These are phyloP conservation scores for Mucor saturninus DNA, from an alignment of 371 early-diverging fungal genomes.

Conservation along the genomic window DNA sequence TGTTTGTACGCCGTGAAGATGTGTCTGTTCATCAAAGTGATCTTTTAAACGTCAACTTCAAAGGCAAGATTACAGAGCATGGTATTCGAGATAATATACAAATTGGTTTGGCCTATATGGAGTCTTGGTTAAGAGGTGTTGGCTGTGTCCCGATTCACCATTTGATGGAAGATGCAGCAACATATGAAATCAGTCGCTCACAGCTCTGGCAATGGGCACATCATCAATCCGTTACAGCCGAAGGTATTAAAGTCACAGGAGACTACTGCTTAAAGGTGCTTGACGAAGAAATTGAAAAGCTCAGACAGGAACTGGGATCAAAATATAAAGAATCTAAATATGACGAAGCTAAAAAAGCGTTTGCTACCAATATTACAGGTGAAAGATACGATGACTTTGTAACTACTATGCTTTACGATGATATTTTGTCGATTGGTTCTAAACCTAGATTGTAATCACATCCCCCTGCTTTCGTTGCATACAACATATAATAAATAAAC, in stretches of 20 bases:
- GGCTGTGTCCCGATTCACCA: conserved; percentile 94
- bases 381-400: conserved; percentile 88
- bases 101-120: conserved; percentile 93
- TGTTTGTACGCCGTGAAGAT: conserved; percentile 89
- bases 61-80: conserved; percentile 83
- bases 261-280: conserved; percentile 76
- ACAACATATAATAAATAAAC: too few species aligned
- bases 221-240: conserved; percentile 81
- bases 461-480: background rate
- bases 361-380: conserved; percentile 82
- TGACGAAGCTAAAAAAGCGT: conserved; percentile 75
- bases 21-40: conserved; percentile 84
- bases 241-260: conserved; percentile 80
- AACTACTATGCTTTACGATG: conserved; percentile 84
- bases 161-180: conserved; percentile 66
- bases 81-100: conserved; percentile 92
- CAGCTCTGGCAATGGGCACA: conserved; percentile 97
- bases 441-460: conserved; percentile 24
- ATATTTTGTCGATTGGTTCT: conserved; percentile 54
- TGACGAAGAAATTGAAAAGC: conserved; percentile 82
- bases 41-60: conserved; percentile 81
- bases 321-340: conserved; percentile 72
- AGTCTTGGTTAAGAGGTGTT: conserved; percentile 92
- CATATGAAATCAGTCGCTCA: conserved; percentile 96
- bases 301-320: conserved; percentile 67